Evolutionary conservation across 1,139 yeast species (phyloP), one percentile per base, ranked within the genome.

Genomic region (Hansenula sp.): DNA sequence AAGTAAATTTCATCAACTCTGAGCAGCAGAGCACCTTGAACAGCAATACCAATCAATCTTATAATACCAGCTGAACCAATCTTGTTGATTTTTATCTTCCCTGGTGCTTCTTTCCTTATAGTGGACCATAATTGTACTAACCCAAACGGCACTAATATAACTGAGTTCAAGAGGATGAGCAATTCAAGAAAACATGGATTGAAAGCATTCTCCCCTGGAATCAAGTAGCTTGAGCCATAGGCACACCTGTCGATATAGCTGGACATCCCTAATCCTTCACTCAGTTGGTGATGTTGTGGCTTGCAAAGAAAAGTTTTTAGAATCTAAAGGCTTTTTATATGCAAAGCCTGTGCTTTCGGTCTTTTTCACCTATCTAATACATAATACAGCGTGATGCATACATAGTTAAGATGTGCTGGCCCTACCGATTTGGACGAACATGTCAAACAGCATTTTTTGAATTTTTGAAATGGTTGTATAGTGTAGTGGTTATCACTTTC

Each of bases 401-500:
- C 14, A 12, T 27, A 18, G 21, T 11, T 8, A 24, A 8, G 4
- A 24, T 24, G 9, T 21, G 24, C 9, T 24, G 14, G 10, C 7
- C 16, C 13, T 3, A 13, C 6, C 21, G 12, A 18, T 18, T 8
- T 19, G 6, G 24, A 9, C 7, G 13, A 18, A 29, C 4, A 10
- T 16, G 25, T 13, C 9, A 19, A 19, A 13, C 16, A 30, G 33
- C 17, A 13, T 4, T 4, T 20, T 30, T 20, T 19, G 14, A 14
- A 21, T 13, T 14, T 21, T 19, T 6, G 2, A 39, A 16, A 22
- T 21, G 71, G 70, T 67, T 67, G 70, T 73, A 73, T 74, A 73
- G 79, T 74, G 79, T 74, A 74, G 79, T 73, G 79, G 79, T 74
- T 71, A 74, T 74, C 79, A 74, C 79, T 68, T 68, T 73, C 77